Conservation (phyloP, 202 grass and related monocot genomes). For the Carex sylvatica region DNA sequence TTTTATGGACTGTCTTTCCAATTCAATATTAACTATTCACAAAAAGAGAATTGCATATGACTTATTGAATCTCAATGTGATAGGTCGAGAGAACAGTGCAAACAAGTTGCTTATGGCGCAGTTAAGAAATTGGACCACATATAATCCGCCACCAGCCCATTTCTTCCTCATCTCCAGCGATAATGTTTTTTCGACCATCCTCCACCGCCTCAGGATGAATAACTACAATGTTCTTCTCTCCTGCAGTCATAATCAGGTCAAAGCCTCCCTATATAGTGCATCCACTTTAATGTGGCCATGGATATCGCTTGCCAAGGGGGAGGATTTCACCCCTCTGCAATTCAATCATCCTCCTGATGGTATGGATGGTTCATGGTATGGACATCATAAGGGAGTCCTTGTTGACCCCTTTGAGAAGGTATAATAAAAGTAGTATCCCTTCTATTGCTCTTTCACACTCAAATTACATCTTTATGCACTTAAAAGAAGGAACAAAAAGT, state of each 20-base stretch:
- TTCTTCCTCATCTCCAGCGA: constrained; percentile 91
- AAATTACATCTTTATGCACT: background rate
- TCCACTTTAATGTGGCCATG: constrained; percentile 90
- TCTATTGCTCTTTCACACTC: background rate
- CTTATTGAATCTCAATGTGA: background rate
- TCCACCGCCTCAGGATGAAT: constrained; percentile 80
- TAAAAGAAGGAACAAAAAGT: background rate
- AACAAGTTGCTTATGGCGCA: constrained; percentile 63
- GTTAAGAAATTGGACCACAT: constrained; percentile 59
- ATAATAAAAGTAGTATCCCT: background rate
- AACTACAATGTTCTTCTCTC: constrained; percentile 96
- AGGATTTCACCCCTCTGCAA: constrained; percentile 40
- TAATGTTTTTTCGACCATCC: constrained; percentile 63
- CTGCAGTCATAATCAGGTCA: constrained; percentile 15
- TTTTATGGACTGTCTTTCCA: background rate
- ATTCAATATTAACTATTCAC: background rate
- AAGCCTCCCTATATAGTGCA: constrained; percentile 42
- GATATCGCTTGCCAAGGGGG: constrained; percentile 68
- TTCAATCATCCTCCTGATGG: constrained; percentile 90
- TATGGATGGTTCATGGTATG: constrained; percentile 87
- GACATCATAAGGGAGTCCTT: constrained; percentile 55
- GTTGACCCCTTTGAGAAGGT: constrained; percentile 47
- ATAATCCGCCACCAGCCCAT: constrained; percentile 80
- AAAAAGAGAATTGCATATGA: background rate
- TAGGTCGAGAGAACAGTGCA: constrained; percentile 74